These are phyloP conservation scores for Astrothelium subdiscretum DNA, from an alignment of 495 filamentous ascomycete genomes.

Conservation along the genomic window DNA sequence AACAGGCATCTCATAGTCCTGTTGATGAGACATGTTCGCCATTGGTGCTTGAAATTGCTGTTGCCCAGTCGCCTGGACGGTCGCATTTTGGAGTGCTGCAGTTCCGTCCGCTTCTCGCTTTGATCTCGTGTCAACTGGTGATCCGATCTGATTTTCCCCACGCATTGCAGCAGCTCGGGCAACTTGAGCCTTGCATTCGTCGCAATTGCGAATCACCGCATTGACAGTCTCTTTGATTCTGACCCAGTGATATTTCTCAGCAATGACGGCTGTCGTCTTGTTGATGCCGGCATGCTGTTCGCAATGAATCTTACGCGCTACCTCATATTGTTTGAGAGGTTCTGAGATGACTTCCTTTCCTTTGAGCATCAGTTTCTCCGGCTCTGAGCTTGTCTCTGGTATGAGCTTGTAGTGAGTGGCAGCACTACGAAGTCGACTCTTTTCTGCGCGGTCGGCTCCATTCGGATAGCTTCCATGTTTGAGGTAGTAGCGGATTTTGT, in stretches of 20 bases:
- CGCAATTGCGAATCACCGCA: constrained; percentile 83
- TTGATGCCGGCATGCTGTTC: constrained; percentile 89
- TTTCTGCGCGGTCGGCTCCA: constrained; percentile 89
- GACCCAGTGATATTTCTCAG: constrained; percentile 95
- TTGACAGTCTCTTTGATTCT: constrained; percentile 96
- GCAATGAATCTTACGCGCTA: constrained; percentile 64
- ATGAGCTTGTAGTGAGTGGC: constrained; percentile 91
- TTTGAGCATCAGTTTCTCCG: constrained; percentile 85
- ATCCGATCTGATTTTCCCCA: not conserved
- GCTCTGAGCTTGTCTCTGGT: constrained; percentile 34
- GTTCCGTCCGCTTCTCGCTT: not conserved
- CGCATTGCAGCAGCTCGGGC: not conserved
- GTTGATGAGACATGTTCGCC: constrained; percentile 10
- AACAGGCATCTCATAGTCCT: constrained; percentile 17
- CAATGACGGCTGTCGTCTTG: constrained; percentile 90
- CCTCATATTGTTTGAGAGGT: constrained; percentile 82
- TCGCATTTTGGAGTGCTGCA: not conserved
- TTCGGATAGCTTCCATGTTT: constrained; percentile 89
- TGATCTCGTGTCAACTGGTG: not conserved
- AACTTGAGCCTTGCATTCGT: constrained; percentile 55
- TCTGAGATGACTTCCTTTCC: constrained; percentile 96
- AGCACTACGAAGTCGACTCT: constrained; percentile 82
- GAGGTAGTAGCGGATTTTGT: constrained; percentile 96
- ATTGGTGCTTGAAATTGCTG: constrained; percentile 8
- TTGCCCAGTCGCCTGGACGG: not conserved